Percentiles rank a stretch among this genome's conserved stretches.
phyloP scores from a whole-genome alignment of 495 filamentous ascomycete genomes.

The Penicillium verhagenii region DNA sequence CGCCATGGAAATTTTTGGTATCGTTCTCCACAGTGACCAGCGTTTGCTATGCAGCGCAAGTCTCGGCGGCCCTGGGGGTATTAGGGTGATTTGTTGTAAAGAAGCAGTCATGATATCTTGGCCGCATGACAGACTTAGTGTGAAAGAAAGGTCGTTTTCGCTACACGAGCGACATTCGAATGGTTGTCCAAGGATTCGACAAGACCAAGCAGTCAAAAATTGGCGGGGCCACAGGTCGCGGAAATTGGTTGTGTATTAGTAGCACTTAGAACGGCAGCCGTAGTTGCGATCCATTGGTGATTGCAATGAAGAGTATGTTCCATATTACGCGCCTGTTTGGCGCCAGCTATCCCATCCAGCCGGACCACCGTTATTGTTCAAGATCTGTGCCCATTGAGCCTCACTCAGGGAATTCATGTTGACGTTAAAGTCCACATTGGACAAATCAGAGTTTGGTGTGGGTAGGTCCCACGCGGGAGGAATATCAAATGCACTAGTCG shows the following conservation, averaged over 20 bases:
- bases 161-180: too few relatives aligned
- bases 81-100: not conserved
- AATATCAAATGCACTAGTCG: slow-evolving; percentile 13
- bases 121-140: not conserved
- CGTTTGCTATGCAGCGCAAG: not conserved
- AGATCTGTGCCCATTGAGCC: slow-evolving; percentile 39
- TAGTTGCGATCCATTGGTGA: not conserved
- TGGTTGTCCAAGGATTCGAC: too few relatives aligned
- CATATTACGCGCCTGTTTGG: slow-evolving; percentile 16
- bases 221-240: too few relatives aligned
- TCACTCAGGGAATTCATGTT: slow-evolving; percentile 30
- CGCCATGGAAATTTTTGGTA: not conserved
- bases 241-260: too few relatives aligned
- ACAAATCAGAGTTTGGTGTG: slow-evolving; percentile 10
- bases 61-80: not conserved
- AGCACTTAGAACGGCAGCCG: not conserved
- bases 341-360: slow-evolving; percentile 33
- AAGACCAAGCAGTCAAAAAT: too few relatives aligned
- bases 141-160: too few relatives aligned
- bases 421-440: slow-evolving; percentile 20
- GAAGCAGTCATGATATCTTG: not conserved
- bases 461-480: slow-evolving; percentile 29
- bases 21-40: not conserved
- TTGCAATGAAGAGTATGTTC: too few relatives aligned
- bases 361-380: slow-evolving; percentile 14